These are phyloP conservation scores for Oryza australiensis DNA, from an alignment of 176 grass and related monocot species.

Conservation along the genomic window DNA sequence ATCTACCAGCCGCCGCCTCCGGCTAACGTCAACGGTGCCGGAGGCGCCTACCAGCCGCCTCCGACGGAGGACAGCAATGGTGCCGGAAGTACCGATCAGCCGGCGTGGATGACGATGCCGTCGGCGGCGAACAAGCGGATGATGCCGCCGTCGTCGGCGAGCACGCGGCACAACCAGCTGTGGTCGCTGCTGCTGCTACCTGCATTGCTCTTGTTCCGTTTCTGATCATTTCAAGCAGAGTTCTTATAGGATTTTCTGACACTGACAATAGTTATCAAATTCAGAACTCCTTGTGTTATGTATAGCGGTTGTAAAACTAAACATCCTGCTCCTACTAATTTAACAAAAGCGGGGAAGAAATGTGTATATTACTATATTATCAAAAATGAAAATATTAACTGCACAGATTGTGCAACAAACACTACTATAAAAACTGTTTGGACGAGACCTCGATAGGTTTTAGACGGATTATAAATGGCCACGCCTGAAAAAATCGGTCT, in stretches of 20 bases:
- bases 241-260: constrained; percentile 36
- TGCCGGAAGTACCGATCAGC: neutral
- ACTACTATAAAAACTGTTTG: too few relatives aligned
- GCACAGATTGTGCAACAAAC: too few relatives aligned
- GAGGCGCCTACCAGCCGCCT: neutral
- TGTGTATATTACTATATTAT: too few relatives aligned
- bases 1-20: neutral
- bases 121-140: constrained; percentile 39
- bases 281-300: neutral
- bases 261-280: neutral
- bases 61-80: neutral
- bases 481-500: too few relatives aligned
- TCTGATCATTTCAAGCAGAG: constrained; percentile 9
- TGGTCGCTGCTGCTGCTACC: constrained; percentile 14
- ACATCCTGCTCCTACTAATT: too few relatives aligned
- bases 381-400: too few relatives aligned
- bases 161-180: neutral
- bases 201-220: constrained; percentile 18
- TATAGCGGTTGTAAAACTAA: constrained; percentile 1
- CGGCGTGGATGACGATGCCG: neutral
- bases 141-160: constrained; percentile 27
- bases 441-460: too few relatives aligned
- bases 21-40: neutral
- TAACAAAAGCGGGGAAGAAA: too few relatives aligned
- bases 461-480: too few relatives aligned